These are phyloP conservation scores for Claviceps capensis DNA, from an alignment of 2,329 filamentous ascomycete species.

Conservation along the genomic window DNA sequence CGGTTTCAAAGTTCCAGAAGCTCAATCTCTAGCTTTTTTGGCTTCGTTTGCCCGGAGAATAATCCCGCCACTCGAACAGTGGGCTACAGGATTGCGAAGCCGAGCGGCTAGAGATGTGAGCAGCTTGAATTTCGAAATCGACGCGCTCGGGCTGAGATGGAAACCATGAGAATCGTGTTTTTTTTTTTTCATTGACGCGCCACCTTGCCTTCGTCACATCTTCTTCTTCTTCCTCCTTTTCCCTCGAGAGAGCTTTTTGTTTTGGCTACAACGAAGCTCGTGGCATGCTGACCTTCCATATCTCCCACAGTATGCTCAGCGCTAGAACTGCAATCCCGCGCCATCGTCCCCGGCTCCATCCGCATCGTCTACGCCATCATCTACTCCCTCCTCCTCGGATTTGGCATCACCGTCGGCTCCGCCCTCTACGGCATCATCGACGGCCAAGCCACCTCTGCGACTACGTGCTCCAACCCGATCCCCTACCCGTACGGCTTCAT, in stretches of 20 bases:
- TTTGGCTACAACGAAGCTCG: background rate
- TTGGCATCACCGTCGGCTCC: conserved; percentile 56
- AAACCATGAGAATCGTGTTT: background rate
- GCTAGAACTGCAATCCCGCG: conserved; percentile 55
- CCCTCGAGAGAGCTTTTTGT: background rate
- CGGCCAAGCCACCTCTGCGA: conserved; percentile 31
- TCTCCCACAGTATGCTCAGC: conserved; percentile 23
- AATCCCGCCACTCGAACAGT: no score
- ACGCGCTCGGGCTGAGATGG: no score
- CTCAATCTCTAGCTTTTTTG: no score
- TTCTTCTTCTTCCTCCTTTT: background rate
- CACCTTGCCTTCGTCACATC: no score
- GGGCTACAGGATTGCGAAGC: no score
- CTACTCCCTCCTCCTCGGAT: conserved; percentile 59
- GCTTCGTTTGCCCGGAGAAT: no score
- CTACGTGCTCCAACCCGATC: conserved; percentile 30
- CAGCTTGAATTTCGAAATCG: no score
- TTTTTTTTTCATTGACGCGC: background rate
- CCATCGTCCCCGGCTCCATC: conserved; percentile 56
- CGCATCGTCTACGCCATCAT: conserved; percentile 64
- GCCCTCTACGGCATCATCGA: conserved; percentile 51
- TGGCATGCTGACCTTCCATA: background rate
- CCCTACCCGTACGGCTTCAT: conserved; percentile 40
- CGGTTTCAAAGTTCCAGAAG: no score
- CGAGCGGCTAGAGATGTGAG: no score